These are phyloP conservation scores for Suhomyces kunorum DNA, from an alignment of 1,139 yeast species.

Conservation along the genomic window DNA sequence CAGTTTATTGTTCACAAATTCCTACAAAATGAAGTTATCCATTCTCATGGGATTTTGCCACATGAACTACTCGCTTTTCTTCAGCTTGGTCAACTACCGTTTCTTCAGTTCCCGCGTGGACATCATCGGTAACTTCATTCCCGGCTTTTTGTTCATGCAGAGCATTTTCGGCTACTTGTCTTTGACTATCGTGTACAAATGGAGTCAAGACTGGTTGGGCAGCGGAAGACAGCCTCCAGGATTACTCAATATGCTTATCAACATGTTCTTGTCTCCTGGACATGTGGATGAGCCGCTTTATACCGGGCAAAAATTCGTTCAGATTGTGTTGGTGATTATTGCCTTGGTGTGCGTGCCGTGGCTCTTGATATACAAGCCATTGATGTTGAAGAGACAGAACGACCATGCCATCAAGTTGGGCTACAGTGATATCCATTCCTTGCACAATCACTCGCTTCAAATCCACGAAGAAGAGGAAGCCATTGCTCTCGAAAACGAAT, in stretches of 20 bases:
- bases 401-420: slow-evolving; percentile 32
- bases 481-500: slow-evolving; percentile 26
- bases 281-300: slow-evolving; percentile 78
- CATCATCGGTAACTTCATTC: slow-evolving; percentile 88
- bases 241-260: slow-evolving; percentile 87
- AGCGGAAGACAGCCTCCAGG: slow-evolving; percentile 84
- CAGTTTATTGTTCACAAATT: slow-evolving; percentile 83
- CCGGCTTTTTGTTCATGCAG: slow-evolving; percentile 93
- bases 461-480: slow-evolving; percentile 38
- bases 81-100: slow-evolving; percentile 78
- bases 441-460: slow-evolving; percentile 34
- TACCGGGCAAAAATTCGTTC: slow-evolving; percentile 81
- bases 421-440: slow-evolving; percentile 38
- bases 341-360: slow-evolving; percentile 95
- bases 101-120: slow-evolving; percentile 78
- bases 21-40: slow-evolving; percentile 95
- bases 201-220: slow-evolving; percentile 91
- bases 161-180: slow-evolving; percentile 91
- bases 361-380: slow-evolving; percentile 86
- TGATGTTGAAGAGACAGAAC: slow-evolving; percentile 47
- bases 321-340: slow-evolving; percentile 65
- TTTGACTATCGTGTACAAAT: slow-evolving; percentile 82
- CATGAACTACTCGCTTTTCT: slow-evolving; percentile 87
- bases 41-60: slow-evolving; percentile 93
- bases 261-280: slow-evolving; percentile 96